Conservation (phyloP, 2,329 filamentous ascomycete species). For the Pseudogymnoascus sp. region DNA sequence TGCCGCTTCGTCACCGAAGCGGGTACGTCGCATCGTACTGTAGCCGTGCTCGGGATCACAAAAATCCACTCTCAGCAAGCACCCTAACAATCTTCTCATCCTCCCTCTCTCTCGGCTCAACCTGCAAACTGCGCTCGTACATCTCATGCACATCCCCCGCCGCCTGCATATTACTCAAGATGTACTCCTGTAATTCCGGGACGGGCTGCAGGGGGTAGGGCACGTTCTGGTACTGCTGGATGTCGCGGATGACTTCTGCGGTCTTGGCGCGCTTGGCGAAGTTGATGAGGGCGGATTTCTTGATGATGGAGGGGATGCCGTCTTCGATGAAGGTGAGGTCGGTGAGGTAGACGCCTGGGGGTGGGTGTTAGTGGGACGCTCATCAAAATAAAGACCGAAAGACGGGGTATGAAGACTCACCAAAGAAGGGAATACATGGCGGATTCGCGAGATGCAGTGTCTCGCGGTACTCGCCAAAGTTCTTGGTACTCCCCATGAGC, state of each 20-base stretch:
- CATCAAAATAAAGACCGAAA: conserved; percentile 10
- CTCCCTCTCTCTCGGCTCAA: conserved; percentile 92
- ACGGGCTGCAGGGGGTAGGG: conserved; percentile 90
- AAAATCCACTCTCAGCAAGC: conserved; percentile 12
- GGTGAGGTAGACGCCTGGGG: conserved; percentile 82
- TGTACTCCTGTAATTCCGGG: conserved; percentile 90
- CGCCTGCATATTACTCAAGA: conserved; percentile 89
- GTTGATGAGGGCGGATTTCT: conserved; percentile 95
- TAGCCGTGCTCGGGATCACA: conserved; percentile 14
- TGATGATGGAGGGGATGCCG: conserved; percentile 91
- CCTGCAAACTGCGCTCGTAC: conserved; percentile 92
- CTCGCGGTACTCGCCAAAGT: conserved; percentile 95
- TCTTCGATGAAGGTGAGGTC: conserved; percentile 98
- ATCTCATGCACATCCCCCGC: conserved; percentile 97
- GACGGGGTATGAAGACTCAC: conserved; percentile 42
- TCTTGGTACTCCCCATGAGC: conserved; percentile 95
- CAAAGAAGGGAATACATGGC: conserved; percentile 96
- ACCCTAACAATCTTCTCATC: conserved; percentile 99
- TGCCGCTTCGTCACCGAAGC: background rate
- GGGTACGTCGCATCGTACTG: conserved; percentile 18
- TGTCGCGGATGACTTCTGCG: conserved; percentile 94
- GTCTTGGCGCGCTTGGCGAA: conserved; percentile 98
- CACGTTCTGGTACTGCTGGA: conserved; percentile 97
- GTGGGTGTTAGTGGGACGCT: conserved; percentile 6
- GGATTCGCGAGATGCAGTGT: conserved; percentile 87